Base-by-base conservation (phyloP, 441 rosid species). In the Bruguiera hainesii region DNA sequence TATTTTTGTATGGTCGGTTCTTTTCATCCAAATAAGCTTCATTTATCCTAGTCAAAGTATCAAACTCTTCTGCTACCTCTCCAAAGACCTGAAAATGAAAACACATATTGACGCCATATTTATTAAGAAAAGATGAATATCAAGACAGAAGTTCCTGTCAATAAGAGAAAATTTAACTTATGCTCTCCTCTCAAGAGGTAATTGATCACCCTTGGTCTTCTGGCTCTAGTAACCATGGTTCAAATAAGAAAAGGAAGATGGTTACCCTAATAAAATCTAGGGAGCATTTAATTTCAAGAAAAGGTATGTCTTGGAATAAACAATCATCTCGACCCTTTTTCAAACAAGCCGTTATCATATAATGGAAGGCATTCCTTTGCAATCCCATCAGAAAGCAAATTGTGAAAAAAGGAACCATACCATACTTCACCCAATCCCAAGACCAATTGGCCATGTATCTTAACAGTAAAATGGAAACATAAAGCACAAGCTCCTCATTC, bases 61-160 rank as follows among this genome's bases (percentile, higher is more conserved):
- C 98, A 71, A 88, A 67, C 28, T 98, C 99, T 83, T 93, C 99
- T 3, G 92, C 97, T 73, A 93, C 78, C 88, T 90, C 97, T 55
- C 97, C 98, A 81, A 96, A 96, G 53, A 96, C 97, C 99, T 92
- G 75, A 7, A 73, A 75, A 39, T 37, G 35, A 13, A 64, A 59
- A 55, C 28, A 64, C 8, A 23, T 19, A 29, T 31, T 23, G 26
- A 13, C 1, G 19, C 25, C 6, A 55, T 19, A 30, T 26, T 37
- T 7, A 60, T 53, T 33, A 29, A 3, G 55, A 8, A 63, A 8
- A 57, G 31, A 58, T 1, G 13, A 13, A 35, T 18, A 62, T 19
- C 61, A 35, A 37, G 1, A 52, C 49, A 52, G 3, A 59, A 56
- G 2, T 58, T 67, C 23, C 37, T 53, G 28, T 23, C 29, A 53